phyloP scores from a whole-genome alignment of 169 alveolate species.

The Eimeria maxima region DNA sequence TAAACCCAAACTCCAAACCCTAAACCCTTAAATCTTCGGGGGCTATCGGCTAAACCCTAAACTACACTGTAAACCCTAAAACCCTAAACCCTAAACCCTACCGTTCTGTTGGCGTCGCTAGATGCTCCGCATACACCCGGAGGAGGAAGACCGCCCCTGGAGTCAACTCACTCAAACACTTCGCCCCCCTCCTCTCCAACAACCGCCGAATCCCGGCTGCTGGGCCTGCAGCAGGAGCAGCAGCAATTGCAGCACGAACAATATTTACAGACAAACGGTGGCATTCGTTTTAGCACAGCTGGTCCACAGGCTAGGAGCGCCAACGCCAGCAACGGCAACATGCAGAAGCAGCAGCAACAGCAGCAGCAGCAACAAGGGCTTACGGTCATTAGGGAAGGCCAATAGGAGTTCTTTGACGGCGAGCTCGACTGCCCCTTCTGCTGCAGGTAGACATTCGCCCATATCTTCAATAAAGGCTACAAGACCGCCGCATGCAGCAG shows the following conservation, averaged over 20 bases:
- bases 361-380: background rate
- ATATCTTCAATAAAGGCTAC: conserved; percentile 40
- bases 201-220: conserved; percentile 21
- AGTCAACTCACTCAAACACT: conserved; percentile 16
- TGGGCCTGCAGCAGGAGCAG: conserved; percentile 56
- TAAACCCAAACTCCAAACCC: background rate
- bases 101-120: conserved; percentile 60
- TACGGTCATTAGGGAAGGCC: conserved; percentile 42
- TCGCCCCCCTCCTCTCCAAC: conserved; percentile 26
- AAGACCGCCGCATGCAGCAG: conserved; percentile 37
- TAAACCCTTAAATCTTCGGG: background rate
- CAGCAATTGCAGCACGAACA: background rate
- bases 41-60: background rate
- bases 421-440: conserved; percentile 52
- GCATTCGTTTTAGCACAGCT: background rate
- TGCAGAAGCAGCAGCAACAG: background rate
- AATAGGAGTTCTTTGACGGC: conserved; percentile 44
- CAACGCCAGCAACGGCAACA: background rate
- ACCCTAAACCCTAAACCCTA: conserved; percentile 36
- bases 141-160: conserved; percentile 63
- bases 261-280: background rate
- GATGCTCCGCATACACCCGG: conserved; percentile 53
- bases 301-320: background rate
- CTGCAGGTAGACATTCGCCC: conserved; percentile 43
- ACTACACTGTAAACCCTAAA: background rate